Percentiles rank a stretch among this genome's conserved stretches.
Conservation (phyloP, 805 yeast species). For the Torulaspora quercuum region DNA sequence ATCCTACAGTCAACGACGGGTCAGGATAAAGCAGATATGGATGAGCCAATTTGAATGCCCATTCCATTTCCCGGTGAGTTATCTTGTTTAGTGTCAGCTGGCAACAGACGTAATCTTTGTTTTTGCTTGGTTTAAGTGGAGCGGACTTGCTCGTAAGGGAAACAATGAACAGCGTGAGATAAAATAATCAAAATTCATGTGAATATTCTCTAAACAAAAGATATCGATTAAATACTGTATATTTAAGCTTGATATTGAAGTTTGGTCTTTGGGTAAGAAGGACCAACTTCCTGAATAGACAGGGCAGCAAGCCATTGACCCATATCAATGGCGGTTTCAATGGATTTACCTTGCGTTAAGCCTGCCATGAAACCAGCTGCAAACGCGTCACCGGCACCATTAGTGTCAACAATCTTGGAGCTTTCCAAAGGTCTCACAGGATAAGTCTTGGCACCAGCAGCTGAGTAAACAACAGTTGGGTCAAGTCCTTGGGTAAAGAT, state of each 20-base stretch:
- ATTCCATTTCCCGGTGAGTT: conserved; percentile 17
- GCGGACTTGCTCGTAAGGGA: too few relatives aligned
- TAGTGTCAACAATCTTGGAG: conserved; percentile 78
- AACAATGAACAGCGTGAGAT: too few relatives aligned
- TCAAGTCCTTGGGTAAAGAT: conserved; percentile 94
- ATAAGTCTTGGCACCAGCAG: conserved; percentile 50
- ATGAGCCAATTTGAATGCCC: conserved; percentile 28
- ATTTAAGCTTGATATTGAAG: conserved; percentile 41
- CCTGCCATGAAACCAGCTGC: conserved; percentile 96
- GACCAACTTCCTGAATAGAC: conserved; percentile 91
- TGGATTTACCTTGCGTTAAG: conserved; percentile 65
- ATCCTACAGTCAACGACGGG: conserved; percentile 20
- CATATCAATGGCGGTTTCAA: conserved; percentile 62
- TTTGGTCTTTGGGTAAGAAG: conserved; percentile 85
- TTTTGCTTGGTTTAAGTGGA: too few relatives aligned
- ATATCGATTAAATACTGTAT: neutral
- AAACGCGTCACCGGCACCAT: conserved; percentile 99
- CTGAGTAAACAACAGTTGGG: conserved; percentile 75
- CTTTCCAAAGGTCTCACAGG: conserved; percentile 70
- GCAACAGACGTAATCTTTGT: too few relatives aligned
- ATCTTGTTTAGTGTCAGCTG: neutral
- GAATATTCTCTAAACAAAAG: conserved; percentile 7
- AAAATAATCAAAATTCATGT: too few relatives aligned
- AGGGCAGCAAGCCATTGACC: conserved; percentile 97
- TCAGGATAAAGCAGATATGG: conserved; percentile 28